Base-by-base conservation (phyloP, 1,284 basidiomycete genomes). In the Meira nashicola region DNA sequence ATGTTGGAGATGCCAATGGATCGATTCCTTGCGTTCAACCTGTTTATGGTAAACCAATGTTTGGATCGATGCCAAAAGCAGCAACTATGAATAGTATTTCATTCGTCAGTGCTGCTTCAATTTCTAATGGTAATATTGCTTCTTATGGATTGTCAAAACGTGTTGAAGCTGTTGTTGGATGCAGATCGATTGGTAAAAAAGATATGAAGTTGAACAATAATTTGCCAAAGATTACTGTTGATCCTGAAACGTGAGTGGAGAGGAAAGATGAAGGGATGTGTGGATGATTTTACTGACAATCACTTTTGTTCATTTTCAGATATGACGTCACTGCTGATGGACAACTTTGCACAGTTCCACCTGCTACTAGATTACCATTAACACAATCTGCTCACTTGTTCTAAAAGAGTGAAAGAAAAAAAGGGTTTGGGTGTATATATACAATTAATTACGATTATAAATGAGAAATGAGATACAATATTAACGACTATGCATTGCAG, bases 131-230 rank as follows among this genome's bases (percentile, higher is more conserved):
- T 0, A 83, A 81, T 12, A 83, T 90, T 55, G 81, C 82, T 3
- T 82, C 82, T 0, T 96, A 96, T 77, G 84, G 84, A 0, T 82
- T 96, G 11, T 80, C 82, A 28, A 96, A 96, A 80, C 83, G 84
- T 2, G 80, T 85, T 11, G 86, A 87, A 66, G 85, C 90, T 0
- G 94, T 97, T 41, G 83, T 82, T 59, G 84, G 84, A 12, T 97
- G 93, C 73, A 83, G 92, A 37, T 80, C 79, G 1, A 83, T 97
- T 49, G 83, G 79, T 33, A 97, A 97, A 82, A 84, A 84, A 71
- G 87, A 93, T 76, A 93, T 97, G 91, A 97, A 95, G 80, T 89
- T 86, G 84, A 98, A 98, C 79, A 82, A 86, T 60, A 80, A 83
- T 54, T 86, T 86, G 65, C 95, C 94, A 1, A 83, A 83, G 76